These are phyloP conservation scores for Evansstolkia leycettana DNA, from an alignment of 495 filamentous ascomycete species.

Conservation along the genomic window DNA sequence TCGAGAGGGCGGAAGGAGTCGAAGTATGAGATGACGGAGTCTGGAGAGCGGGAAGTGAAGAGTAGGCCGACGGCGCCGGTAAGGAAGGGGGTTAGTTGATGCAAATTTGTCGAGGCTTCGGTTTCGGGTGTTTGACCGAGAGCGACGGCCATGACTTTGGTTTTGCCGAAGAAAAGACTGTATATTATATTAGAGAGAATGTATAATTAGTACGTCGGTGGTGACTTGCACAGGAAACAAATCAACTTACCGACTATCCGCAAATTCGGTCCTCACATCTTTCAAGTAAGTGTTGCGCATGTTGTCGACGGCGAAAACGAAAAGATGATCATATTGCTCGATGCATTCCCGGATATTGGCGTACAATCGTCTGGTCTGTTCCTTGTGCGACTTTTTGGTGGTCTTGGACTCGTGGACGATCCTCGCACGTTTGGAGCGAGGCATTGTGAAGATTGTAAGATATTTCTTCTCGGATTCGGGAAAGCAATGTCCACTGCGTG, in stretches of 20 bases:
- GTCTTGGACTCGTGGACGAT: slow-evolving; percentile 82
- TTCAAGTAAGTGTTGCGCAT: slow-evolving; percentile 98
- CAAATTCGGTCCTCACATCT: slow-evolving; percentile 71
- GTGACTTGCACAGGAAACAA: neutral
- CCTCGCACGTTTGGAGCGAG: slow-evolving; percentile 86
- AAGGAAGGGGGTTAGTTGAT: slow-evolving; percentile 57
- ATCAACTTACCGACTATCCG: slow-evolving; percentile 64
- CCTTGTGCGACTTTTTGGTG: slow-evolving; percentile 78
- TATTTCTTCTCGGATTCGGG: neutral
- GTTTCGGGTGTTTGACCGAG: slow-evolving; percentile 63
- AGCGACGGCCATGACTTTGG: slow-evolving; percentile 92
- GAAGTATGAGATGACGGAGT: slow-evolving; percentile 56
- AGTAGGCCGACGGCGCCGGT: slow-evolving; percentile 77
- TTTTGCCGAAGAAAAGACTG: slow-evolving; percentile 96
- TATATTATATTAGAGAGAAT: neutral
- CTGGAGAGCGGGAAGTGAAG: slow-evolving; percentile 65
- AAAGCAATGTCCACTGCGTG: too few relatives aligned
- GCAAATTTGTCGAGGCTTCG: slow-evolving; percentile 63
- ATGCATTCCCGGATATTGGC: slow-evolving; percentile 76
- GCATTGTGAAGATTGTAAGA: slow-evolving; percentile 49
- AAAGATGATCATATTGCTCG: slow-evolving; percentile 76
- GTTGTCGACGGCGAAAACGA: slow-evolving; percentile 89
- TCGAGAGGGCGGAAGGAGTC: slow-evolving; percentile 52
- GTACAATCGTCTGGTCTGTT: slow-evolving; percentile 79
- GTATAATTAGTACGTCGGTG: too few relatives aligned